These are phyloP conservation scores for Colletotrichum sp. DNA, from an alignment of 2,329 filamentous ascomycete genomes.

Conservation along the genomic window DNA sequence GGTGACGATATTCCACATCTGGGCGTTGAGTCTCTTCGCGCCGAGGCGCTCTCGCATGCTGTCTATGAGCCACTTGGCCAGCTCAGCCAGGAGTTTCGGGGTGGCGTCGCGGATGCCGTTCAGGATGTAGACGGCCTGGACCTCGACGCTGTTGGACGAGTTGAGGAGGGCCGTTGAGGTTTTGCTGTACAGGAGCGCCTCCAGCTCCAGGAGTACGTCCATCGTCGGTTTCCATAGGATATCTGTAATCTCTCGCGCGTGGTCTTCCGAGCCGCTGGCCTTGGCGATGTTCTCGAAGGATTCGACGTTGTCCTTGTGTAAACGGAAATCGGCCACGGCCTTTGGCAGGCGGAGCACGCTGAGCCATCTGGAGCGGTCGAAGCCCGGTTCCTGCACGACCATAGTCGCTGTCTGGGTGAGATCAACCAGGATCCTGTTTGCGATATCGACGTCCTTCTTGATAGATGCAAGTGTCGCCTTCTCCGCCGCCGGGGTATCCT, in stretches of 20 bases:
- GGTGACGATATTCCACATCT: constrained; percentile 18
- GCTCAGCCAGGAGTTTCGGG: constrained; percentile 15
- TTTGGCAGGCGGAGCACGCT: background rate
- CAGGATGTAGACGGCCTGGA: constrained; percentile 22
- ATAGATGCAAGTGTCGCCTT: background rate
- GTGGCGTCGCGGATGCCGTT: background rate
- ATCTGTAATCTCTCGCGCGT: background rate
- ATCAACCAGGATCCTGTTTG: constrained; percentile 15
- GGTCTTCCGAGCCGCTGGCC: background rate
- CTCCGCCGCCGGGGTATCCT: background rate
- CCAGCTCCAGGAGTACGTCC: constrained; percentile 27
- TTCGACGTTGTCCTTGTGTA: background rate
- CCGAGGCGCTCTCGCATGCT: constrained; percentile 22
- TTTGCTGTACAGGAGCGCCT: constrained; percentile 4
- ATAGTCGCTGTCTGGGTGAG: constrained; percentile 8
- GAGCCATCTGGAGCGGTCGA: background rate
- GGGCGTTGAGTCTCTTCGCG: background rate
- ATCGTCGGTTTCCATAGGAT: constrained; percentile 36
- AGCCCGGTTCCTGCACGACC: constrained; percentile 12
- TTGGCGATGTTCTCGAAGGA: background rate
- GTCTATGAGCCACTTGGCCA: constrained; percentile 24
- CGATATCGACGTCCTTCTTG: background rate
- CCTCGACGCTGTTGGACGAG: background rate
- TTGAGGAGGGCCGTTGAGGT: constrained; percentile 5
- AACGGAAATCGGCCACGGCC: background rate